phyloP scores from a whole-genome alignment of 2,329 filamentous ascomycete species.

The Colletotrichum sansevieriae region DNA sequence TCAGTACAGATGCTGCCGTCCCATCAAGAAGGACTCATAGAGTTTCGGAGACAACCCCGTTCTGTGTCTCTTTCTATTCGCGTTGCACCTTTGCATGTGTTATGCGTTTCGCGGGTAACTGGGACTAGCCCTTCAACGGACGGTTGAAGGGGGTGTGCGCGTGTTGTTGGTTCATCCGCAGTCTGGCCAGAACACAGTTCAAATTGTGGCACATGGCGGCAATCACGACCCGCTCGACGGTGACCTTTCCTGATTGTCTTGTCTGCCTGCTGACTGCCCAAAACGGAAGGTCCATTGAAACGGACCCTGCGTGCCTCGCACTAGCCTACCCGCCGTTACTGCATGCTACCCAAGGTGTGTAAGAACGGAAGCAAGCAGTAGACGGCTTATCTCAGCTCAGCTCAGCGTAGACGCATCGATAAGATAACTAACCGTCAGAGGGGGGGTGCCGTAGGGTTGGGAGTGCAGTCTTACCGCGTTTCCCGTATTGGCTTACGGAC shows the following conservation, averaged over 20 bases:
- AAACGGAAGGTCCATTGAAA: slow-evolving; percentile 19
- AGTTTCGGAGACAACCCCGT: slow-evolving; percentile 5
- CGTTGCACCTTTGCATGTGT: background rate
- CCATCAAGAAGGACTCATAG: background rate
- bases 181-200: background rate
- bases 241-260: too few relatives aligned
- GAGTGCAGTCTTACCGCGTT: slow-evolving; percentile 2
- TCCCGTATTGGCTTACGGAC: background rate
- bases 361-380: too few relatives aligned
- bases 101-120: slow-evolving; percentile 21
- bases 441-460: background rate
- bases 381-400: slow-evolving; percentile 1
- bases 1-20: too few relatives aligned
- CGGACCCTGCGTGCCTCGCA: slow-evolving; percentile 3
- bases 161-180: too few relatives aligned
- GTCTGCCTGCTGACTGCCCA: background rate
- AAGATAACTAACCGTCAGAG: background rate
- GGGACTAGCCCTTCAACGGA: slow-evolving; percentile 11
- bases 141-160: too few relatives aligned
- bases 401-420: background rate
- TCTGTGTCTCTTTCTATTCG: background rate
- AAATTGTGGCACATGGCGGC: too few relatives aligned
- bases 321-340: slow-evolving; percentile 7
- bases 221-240: background rate
- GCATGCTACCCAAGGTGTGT: background rate